These are phyloP conservation scores for Rhizopogon salebrosus DNA, from an alignment of 768 basidiomycete species.

Conservation along the genomic window DNA sequence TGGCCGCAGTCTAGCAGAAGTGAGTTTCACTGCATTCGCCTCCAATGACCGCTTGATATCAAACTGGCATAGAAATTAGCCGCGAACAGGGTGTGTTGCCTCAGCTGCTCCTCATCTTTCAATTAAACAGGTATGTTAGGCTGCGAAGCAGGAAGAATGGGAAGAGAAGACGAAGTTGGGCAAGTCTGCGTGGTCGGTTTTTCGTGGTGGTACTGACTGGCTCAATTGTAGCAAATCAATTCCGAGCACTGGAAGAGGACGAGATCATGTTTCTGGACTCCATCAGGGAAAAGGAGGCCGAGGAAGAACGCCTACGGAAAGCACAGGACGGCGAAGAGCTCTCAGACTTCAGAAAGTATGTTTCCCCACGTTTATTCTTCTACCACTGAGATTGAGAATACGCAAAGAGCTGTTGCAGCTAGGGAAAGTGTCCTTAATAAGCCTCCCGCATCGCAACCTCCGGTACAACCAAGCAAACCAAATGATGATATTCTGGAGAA, in stretches of 20 bases:
- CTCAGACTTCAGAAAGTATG: slow-evolving; percentile 72
- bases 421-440: slow-evolving; percentile 48
- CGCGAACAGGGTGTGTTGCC: slow-evolving; percentile 66
- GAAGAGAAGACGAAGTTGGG: slow-evolving; percentile 82
- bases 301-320: slow-evolving; percentile 71
- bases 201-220: slow-evolving; percentile 4
- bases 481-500: slow-evolving; percentile 20
- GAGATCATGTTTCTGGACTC: slow-evolving; percentile 88
- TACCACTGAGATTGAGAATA: slow-evolving; percentile 8
- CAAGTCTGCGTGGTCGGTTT: slow-evolving; percentile 11
- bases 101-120: background rate
- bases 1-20: slow-evolving; percentile 86
- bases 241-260: slow-evolving; percentile 85
- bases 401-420: slow-evolving; percentile 62
- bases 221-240: slow-evolving; percentile 65
- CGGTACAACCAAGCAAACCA: slow-evolving; percentile 31
- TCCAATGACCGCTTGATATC: slow-evolving; percentile 6
- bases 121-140: slow-evolving; percentile 35
- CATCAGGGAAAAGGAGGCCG: slow-evolving; percentile 67
- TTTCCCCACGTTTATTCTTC: slow-evolving; percentile 1
- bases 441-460: slow-evolving; percentile 24
- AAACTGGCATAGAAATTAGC: slow-evolving; percentile 66
- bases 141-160: slow-evolving; percentile 92
- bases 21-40: slow-evolving; percentile 32
- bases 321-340: slow-evolving; percentile 77